phyloP scores from a whole-genome alignment of 768 basidiomycete species.

The Mycena leptocephala region DNA sequence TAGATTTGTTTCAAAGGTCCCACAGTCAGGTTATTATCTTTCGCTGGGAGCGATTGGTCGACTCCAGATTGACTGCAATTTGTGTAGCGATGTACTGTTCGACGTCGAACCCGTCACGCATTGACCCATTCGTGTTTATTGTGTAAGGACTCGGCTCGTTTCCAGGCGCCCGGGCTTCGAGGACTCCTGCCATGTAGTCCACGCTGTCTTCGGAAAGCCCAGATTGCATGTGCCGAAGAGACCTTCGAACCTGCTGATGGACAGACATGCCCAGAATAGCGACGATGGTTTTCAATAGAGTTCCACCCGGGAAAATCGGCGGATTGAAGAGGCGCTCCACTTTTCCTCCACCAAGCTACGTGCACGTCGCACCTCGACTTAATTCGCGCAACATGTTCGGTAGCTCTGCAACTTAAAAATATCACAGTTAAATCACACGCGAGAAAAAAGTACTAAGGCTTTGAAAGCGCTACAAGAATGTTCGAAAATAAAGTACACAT shows the following conservation, averaged over 20 bases:
- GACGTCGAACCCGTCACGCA: neutral
- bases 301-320: neutral
- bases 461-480: too few relatives aligned
- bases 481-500: too few relatives aligned
- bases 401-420: slow-evolving; percentile 9
- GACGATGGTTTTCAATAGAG: neutral
- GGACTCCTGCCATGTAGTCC: neutral
- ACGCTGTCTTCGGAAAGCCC: neutral
- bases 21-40: too few relatives aligned
- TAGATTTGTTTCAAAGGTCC: neutral
- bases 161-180: neutral
- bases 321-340: neutral
- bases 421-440: neutral
- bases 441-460: too few relatives aligned
- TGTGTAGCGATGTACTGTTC: neutral
- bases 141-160: neutral
- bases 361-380: slow-evolving; percentile 16
- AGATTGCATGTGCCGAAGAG: neutral
- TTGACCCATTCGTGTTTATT: slow-evolving; percentile 27
- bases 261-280: neutral
- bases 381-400: too few relatives aligned
- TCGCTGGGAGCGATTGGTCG: neutral
- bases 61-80: slow-evolving; percentile 1
- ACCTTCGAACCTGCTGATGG: neutral
- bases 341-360: neutral